Base-by-base conservation (phyloP, 805 yeast species). In the Teunomyces pallodes region DNA sequence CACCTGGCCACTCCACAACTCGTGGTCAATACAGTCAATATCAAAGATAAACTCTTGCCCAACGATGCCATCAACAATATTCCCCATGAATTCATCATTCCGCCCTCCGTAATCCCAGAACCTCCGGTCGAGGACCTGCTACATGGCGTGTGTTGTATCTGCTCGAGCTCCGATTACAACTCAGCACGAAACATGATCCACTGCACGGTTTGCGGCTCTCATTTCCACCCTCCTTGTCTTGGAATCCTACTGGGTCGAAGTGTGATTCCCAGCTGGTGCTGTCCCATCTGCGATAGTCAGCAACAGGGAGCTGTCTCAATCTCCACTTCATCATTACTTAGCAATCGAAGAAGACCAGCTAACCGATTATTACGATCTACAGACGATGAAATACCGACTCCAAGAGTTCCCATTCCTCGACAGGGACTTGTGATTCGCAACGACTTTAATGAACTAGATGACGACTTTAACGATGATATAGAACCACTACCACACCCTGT, bases 211-310 rank as follows among this genome's bases (percentile, higher is more conserved):
- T 76, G 80, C 47, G 68, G 70, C 2, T 63, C 73, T 3, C 54
- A 60, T 2, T 76, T 74, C 55, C 82, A 77, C 53, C 58, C 55
- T 16, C 40, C 50, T 5, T 77, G 82, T 50, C 59, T 77, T 13
- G 78, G 76, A 2, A 36, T 66, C 16, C 30, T 9, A 32, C 31
- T 47, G 1, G 41, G 52, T 0, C 54, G 48, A 9, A 39, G 36
- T 3, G 50, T 35, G 41, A 42, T 47, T 20, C 31, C 27, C 4
- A 60, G 51, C 12, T 77, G 82, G 82, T 61, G 61, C 48, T 79
- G 83, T 55, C 82, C 82, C n/a, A 67, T 76, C 50, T 79, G 83
- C 54, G 80, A 75, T 47, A 58, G 61, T 46, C 65, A 62, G 29
- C 81, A 76, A 57, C 74, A 65, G 4, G 24, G 24, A 20, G 6